Percentiles rank a stretch among this genome's conserved stretches.
These are phyloP conservation scores for Dactylorhiza incarnata DNA, from an alignment of 106 monocot genomes.

Conservation along the genomic window DNA sequence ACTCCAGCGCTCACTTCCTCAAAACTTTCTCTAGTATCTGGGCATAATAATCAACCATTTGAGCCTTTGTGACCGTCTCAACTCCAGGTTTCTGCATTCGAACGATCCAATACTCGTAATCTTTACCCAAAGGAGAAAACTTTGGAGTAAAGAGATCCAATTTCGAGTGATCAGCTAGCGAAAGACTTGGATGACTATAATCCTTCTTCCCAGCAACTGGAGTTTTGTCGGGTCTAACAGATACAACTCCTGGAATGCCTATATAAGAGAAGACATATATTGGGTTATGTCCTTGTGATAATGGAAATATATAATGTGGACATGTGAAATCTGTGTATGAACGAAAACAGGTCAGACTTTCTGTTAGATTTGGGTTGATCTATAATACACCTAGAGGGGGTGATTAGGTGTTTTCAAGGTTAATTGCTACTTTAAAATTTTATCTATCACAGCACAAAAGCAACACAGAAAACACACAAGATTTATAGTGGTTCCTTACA, in stretches of 20 bases:
- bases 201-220: slow-evolving; percentile 21
- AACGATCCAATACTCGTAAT: slow-evolving; percentile 62
- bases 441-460: no score
- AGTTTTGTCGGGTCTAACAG: slow-evolving; percentile 49
- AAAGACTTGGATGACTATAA: slow-evolving; percentile 21
- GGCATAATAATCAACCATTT: slow-evolving; percentile 81
- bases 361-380: no score
- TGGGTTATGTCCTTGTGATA: no score
- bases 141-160: slow-evolving; percentile 12
- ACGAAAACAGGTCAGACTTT: background rate
- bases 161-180: slow-evolving; percentile 11
- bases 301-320: background rate
- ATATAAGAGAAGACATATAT: slow-evolving; percentile 2
- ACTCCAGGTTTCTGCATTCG: slow-evolving; percentile 74
- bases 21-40: slow-evolving; percentile 67
- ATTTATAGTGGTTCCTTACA: no score
- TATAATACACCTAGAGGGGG: no score
- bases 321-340: background rate
- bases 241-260: slow-evolving; percentile 58
- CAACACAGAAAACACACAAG: no score
- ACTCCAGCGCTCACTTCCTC: slow-evolving; percentile 58
- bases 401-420: no score
- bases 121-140: slow-evolving; percentile 22
- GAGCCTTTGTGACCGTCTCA: slow-evolving; percentile 84
- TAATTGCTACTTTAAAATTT: no score